Conservation (phyloP, 73 alveolate species). For the Tetrahymena elliotti region DNA sequence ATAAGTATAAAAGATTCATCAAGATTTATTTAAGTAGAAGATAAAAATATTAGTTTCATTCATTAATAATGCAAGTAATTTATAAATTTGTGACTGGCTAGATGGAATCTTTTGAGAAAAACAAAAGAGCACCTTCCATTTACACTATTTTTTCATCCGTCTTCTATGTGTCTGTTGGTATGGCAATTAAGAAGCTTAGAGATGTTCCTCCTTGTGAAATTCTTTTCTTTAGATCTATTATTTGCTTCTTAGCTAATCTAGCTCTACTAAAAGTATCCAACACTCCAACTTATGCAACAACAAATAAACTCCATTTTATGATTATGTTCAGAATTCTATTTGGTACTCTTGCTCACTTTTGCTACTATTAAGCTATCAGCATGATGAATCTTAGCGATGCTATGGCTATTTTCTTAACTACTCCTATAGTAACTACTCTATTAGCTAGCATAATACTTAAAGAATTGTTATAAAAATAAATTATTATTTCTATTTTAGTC, state of each 20-base stretch:
- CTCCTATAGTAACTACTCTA: background rate
- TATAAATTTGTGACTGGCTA: background rate
- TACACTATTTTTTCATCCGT: background rate
- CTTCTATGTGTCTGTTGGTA: background rate
- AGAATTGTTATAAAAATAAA: background rate
- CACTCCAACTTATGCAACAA: background rate
- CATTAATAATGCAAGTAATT: background rate
- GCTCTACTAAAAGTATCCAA: background rate
- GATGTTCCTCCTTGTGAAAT: background rate
- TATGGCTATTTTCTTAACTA: background rate
- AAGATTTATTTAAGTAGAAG: background rate
- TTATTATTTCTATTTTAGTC: background rate
- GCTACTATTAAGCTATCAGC: background rate
- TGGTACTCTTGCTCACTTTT: background rate
- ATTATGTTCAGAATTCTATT: background rate
- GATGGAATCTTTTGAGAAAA: background rate
- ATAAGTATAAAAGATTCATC: background rate
- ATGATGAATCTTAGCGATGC: background rate
- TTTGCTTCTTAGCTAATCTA: background rate
- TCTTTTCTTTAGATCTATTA: background rate
- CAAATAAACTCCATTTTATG: background rate
- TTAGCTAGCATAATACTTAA: background rate
- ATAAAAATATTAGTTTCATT: background rate
- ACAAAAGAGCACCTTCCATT: background rate
- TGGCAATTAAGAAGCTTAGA: background rate